Evolutionary conservation across 352 stramenopile genomes (phyloP).

Genomic region (Phytophthora melonis): DNA sequence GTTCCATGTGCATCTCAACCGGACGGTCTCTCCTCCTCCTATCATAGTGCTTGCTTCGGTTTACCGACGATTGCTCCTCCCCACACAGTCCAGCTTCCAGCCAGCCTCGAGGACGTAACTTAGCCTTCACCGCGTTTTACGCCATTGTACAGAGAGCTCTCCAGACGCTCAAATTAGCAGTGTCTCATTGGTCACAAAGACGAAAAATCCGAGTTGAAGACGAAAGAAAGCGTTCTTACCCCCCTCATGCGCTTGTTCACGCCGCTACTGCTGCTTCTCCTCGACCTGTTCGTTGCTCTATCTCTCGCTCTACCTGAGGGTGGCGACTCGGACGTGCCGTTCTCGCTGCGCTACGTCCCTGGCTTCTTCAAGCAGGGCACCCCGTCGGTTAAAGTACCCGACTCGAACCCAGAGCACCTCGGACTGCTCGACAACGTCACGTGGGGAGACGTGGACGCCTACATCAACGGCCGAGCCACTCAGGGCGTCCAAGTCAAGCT

Average conservation of each 20-base stretch:
- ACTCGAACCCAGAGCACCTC: conserved; percentile 28
- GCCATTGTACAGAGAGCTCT: neutral
- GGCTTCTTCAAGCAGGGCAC: conserved; percentile 49
- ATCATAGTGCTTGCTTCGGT: no score
- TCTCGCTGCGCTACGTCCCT: conserved; percentile 43
- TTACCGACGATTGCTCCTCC: no score
- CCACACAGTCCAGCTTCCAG: no score
- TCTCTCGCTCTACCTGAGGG: neutral
- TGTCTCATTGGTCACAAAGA: conserved; percentile 7
- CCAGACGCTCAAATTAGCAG: conserved; percentile 1
- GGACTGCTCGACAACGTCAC: conserved; percentile 38
- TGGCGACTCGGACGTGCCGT: conserved; percentile 21
- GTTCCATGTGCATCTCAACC: neutral
- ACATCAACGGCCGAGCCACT: conserved; percentile 23
- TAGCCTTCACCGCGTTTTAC: no score
- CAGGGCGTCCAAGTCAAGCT: conserved; percentile 38
- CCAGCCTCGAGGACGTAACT: no score
- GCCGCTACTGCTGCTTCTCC: neutral
- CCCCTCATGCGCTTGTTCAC: conserved; percentile 5
- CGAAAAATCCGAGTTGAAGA: conserved; percentile 7
- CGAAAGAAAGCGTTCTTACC: neutral
- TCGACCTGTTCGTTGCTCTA: neutral
- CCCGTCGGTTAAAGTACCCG: conserved; percentile 5
- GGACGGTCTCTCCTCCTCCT: no score
- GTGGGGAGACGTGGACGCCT: conserved; percentile 42